Percentiles rank a stretch among this genome's conserved stretches.
These are phyloP conservation scores for Porcisia deanei DNA, from an alignment of 208 protist species.

Conservation along the genomic window DNA sequence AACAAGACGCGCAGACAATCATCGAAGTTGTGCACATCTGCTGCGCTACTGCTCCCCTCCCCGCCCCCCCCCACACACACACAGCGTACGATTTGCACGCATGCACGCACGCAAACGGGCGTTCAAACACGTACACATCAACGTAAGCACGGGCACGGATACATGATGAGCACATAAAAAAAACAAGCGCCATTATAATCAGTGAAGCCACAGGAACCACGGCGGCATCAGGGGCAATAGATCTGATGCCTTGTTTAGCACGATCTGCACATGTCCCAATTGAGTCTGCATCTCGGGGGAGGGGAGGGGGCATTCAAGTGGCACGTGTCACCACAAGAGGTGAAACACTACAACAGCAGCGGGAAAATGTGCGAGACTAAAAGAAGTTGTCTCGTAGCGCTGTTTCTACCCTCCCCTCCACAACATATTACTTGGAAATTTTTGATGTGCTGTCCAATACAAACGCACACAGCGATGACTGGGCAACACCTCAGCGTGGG, in stretches of 20 bases:
- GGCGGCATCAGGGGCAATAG: neutral
- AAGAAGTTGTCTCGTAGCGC: neutral
- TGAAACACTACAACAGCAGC: neutral
- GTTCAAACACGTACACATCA: neutral
- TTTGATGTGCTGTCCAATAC: neutral
- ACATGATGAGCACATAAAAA: neutral
- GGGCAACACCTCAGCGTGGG: neutral
- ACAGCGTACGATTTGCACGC: neutral
- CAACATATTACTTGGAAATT: neutral
- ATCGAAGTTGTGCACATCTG: neutral
- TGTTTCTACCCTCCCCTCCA: neutral
- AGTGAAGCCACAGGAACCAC: neutral
- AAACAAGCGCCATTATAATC: neutral
- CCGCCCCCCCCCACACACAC: too few species aligned
- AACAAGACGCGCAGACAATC: neutral
- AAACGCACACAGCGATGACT: neutral
- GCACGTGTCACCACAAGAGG: neutral
- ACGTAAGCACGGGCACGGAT: too few species aligned
- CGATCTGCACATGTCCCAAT: neutral
- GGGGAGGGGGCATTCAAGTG: neutral
- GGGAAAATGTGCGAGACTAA: neutral
- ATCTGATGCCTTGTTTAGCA: too few species aligned
- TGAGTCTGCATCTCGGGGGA: neutral
- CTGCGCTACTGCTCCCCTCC: neutral
- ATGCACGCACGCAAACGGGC: neutral